Base-by-base conservation (phyloP, 345 rosid species). In the Murraya paniculata region DNA sequence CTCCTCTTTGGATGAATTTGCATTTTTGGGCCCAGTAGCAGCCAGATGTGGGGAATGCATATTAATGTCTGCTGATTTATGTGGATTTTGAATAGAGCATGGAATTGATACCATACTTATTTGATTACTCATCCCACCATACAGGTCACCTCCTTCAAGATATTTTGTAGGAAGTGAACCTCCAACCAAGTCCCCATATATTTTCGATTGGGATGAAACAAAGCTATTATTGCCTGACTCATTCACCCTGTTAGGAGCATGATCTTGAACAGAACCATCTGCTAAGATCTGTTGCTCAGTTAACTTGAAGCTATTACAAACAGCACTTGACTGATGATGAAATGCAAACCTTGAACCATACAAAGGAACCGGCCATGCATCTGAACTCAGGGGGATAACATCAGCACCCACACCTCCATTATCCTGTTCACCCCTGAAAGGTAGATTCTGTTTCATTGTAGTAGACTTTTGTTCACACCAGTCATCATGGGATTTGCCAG, bases 331-430 rank as follows among this genome's bases (percentile, higher is more conserved):
- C 62, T 28, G 79, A 82, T 27, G 48, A 71, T 71, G 72, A 56
- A 78, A 77, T 64, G 69, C 74, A 78, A 80, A 65, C 77, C 77
- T 73, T 24, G 77, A 81, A 77, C 79, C 68, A 68, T 58, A 10
- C 41, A 84, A 79, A 48, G 87, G 77, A 81, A 81, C 82, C 76
- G 74, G 90, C 76, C 92, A 89, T 4, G 75, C 74, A 66, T 82
- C 84, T 1, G 84, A 85, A 79, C 85, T 88, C 2, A 87, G 78
- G 57, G 88, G 81, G 70, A 84, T 83, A 25, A 86, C 84, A 83
- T 88, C 88, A 80, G 89, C 89, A 39, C 84, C 87, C n/a, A 79
- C 82, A 58, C 41, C 81, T 60, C 81, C 77, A 33, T 55, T 71
- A 50, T 75, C 79, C 72, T 76, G 68, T 38, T 76, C 79, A 13